Evolutionary conservation across 371 early-diverging fungal species (phyloP).

Genomic region (Apophysomyces variabilis): DNA sequence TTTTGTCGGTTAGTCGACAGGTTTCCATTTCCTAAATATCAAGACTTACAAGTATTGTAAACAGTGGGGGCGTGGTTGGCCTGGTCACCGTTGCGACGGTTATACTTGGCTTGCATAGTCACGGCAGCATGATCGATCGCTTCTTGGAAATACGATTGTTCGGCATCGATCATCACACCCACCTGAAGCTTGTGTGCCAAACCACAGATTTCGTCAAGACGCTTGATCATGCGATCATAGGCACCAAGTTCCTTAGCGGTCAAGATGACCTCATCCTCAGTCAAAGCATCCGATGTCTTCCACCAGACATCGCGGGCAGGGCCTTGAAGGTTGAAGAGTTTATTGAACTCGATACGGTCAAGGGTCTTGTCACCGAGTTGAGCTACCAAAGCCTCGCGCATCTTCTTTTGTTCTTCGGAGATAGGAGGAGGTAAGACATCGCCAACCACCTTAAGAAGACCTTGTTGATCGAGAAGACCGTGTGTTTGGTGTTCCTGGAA

Average conservation of each 20-base stretch:
- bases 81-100: conserved; percentile 44
- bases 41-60: conserved; percentile 78
- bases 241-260: conserved; percentile 68
- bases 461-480: conserved; percentile 32
- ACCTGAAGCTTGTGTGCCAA: conserved; percentile 69
- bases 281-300: conserved; percentile 14
- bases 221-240: conserved; percentile 69
- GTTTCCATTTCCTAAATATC: too few species aligned
- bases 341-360: conserved; percentile 37
- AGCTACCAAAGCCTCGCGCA: conserved; percentile 27
- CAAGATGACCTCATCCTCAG: conserved; percentile 17
- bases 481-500: conserved; percentile 42
- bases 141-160: conserved; percentile 93
- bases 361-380: conserved; percentile 21
- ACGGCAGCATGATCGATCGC: conserved; percentile 89
- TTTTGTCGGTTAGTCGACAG: not conserved
- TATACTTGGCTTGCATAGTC: conserved; percentile 69
- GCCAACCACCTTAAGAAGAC: conserved; percentile 29
- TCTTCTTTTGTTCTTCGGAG: conserved; percentile 21
- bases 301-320: conserved; percentile 49
- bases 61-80: conserved; percentile 63
- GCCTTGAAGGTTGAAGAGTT: conserved; percentile 39
- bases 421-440: conserved; percentile 30
- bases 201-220: conserved; percentile 67
- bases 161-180: conserved; percentile 92